Conservation (phyloP, 2,329 filamentous ascomycete species). For the Leptographium procerum region DNA sequence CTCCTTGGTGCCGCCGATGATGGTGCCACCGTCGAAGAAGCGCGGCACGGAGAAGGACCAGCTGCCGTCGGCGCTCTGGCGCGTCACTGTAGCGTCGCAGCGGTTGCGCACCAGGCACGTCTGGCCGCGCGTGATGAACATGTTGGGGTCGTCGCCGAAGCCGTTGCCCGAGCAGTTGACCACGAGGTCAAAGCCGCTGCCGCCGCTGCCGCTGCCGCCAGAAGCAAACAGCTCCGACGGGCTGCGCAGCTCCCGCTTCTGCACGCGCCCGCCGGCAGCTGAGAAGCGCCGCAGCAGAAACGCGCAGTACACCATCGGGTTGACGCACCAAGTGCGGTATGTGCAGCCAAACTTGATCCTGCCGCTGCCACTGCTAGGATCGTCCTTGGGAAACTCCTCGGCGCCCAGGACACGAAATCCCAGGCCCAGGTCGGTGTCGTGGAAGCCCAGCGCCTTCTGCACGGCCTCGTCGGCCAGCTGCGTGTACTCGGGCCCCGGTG, state of each 20-base stretch:
- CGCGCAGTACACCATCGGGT: conserved; percentile 41
- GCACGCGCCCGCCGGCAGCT: conserved; percentile 23
- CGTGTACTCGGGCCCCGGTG: conserved; percentile 28
- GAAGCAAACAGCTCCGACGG: conserved; percentile 26
- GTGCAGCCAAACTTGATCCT: conserved; percentile 32
- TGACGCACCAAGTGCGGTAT: conserved; percentile 44
- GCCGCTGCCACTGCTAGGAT: background rate
- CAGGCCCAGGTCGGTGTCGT: conserved; percentile 21
- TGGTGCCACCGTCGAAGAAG: conserved; percentile 48
- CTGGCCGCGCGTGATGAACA: conserved; percentile 35
- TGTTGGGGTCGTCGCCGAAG: conserved; percentile 23
- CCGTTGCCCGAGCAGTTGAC: conserved; percentile 36
- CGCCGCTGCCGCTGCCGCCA: conserved; percentile 9
- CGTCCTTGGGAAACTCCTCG: conserved; percentile 16
- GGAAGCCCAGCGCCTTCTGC: conserved; percentile 19
- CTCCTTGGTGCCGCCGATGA: conserved; percentile 57
- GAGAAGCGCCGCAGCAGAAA: conserved; percentile 32
- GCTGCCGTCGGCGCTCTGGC: conserved; percentile 49
- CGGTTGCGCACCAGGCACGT: conserved; percentile 32
- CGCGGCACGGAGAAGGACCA: conserved; percentile 55
- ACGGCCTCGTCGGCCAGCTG: conserved; percentile 16
- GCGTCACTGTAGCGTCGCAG: conserved; percentile 36
- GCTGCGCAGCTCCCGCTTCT: conserved; percentile 23
- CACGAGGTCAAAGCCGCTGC: conserved; percentile 19
- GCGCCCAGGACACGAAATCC: conserved; percentile 25